Evolutionary conservation across 78 protist genomes (phyloP).

Genomic region (Dictyostelium firmibasis): DNA sequence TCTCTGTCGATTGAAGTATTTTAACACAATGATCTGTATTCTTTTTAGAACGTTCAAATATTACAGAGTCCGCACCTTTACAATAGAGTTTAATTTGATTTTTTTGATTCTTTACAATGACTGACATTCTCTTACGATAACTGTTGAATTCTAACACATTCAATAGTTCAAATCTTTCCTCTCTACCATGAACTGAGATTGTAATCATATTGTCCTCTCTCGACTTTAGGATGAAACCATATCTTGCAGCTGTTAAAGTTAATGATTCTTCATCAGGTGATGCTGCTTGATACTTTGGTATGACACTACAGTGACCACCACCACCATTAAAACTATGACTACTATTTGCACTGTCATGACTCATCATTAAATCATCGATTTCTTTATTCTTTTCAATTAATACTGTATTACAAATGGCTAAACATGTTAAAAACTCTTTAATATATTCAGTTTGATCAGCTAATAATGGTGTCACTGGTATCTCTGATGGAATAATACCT

Average conservation of each 20-base stretch:
- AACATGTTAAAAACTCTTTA: conserved; percentile 42
- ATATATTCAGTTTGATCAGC: neutral
- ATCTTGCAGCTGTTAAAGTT: conserved; percentile 48
- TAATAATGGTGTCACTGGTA: neutral
- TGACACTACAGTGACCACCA: neutral
- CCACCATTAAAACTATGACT: neutral
- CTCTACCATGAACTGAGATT: conserved; percentile 21
- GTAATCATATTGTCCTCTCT: conserved; percentile 55
- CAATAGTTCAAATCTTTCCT: conserved; percentile 37
- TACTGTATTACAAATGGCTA: conserved; percentile 88
- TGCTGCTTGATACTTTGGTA: conserved; percentile 74
- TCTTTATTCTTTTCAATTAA: conserved; percentile 63
- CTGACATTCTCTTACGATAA: conserved; percentile 86
- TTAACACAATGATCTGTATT: neutral
- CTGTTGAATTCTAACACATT: conserved; percentile 50
- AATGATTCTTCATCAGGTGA: conserved; percentile 82
- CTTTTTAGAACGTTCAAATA: conserved; percentile 45
- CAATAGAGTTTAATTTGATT: conserved; percentile 68
- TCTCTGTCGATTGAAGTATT: conserved; percentile 40
- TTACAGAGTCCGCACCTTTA: conserved; percentile 94
- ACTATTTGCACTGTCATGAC: neutral
- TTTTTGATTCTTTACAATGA: conserved; percentile 45
- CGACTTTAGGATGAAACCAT: conserved; percentile 54
- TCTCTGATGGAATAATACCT: neutral
- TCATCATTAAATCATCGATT: conserved; percentile 22